phyloP scores from a whole-genome alignment of 805 yeast genomes.

The Clavispora phyllophila region DNA sequence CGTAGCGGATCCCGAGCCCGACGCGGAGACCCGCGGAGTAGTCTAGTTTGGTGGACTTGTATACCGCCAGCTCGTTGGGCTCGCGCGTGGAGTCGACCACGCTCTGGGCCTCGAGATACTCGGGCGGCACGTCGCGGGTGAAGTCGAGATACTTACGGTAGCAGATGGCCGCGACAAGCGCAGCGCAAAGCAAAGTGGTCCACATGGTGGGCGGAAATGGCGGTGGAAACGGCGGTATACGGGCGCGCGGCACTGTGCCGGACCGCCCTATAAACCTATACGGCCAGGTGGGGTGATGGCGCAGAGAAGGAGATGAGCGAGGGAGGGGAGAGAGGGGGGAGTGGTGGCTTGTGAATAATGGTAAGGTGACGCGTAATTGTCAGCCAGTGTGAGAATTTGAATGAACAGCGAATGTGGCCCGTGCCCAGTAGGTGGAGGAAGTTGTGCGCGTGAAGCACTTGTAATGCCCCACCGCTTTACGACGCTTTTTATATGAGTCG shows the following conservation, averaged over 20 bases:
- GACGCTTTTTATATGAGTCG: no score
- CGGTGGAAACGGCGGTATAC: neutral
- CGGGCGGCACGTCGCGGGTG: constrained; percentile 51
- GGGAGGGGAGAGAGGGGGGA: no score
- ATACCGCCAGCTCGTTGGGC: constrained; percentile 66
- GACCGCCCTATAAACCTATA: neutral
- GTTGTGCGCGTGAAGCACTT: no score
- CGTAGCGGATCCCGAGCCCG: constrained; percentile 60
- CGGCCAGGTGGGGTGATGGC: neutral
- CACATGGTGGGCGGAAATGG: neutral
- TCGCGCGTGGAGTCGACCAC: constrained; percentile 59
- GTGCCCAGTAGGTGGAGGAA: no score
- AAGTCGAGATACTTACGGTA: constrained; percentile 25
- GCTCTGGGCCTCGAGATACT: constrained; percentile 61
- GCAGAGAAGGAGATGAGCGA: no score
- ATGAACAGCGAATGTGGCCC: no score
- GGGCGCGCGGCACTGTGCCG: constrained; percentile 1
- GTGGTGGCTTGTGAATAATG: no score
- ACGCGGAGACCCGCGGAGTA: constrained; percentile 63
- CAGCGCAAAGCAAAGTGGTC: constrained; percentile 13
- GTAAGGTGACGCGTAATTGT: no score
- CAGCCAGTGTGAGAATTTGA: no score
- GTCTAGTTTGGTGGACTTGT: constrained; percentile 71
- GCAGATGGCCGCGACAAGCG: constrained; percentile 14
- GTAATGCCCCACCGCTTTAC: no score